A percentile compares a stretch with the other conserved stretches of the same genome.
phyloP scores from a whole-genome alignment of 2,329 filamentous ascomycete genomes.

The Calonectria multiphialidica region DNA sequence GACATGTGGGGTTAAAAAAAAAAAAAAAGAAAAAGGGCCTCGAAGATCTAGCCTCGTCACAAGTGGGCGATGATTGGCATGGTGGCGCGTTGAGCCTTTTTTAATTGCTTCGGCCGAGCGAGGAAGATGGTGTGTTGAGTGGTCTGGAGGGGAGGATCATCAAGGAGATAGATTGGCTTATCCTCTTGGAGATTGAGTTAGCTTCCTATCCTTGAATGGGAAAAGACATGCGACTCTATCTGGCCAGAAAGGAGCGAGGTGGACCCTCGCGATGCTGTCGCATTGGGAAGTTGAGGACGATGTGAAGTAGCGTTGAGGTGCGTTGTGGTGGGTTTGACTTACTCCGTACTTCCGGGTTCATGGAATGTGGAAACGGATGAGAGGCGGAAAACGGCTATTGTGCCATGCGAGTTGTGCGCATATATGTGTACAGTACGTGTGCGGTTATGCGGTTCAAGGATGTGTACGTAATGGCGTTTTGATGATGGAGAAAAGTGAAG shows the following conservation, averaged over 20 bases:
- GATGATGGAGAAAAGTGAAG: neutral
- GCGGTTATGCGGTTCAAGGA: neutral
- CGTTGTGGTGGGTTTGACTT: neutral
- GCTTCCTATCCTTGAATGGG: neutral
- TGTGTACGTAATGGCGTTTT: conserved; percentile 1
- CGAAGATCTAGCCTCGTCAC: neutral
- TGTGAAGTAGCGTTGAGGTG: neutral
- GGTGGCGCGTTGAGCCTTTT: neutral
- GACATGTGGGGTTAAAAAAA: neutral
- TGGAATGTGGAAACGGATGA: neutral
- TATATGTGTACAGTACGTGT: neutral
- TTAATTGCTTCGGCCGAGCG: neutral
- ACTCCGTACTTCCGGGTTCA: neutral
- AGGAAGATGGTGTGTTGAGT: neutral
- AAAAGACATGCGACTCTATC: conserved; percentile 13
- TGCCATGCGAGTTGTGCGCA: conserved; percentile 1
- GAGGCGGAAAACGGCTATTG: neutral
- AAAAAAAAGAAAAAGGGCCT: neutral
- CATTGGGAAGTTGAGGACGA: neutral
- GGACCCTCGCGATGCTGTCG: neutral
- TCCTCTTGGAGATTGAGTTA: conserved; percentile 14
- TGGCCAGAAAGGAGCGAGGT: neutral
- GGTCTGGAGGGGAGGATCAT: neutral
- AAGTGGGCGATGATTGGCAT: neutral
- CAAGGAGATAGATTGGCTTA: neutral